phyloP scores from a whole-genome alignment of 345 rosid genomes.

The Kernera saxatilis region DNA sequence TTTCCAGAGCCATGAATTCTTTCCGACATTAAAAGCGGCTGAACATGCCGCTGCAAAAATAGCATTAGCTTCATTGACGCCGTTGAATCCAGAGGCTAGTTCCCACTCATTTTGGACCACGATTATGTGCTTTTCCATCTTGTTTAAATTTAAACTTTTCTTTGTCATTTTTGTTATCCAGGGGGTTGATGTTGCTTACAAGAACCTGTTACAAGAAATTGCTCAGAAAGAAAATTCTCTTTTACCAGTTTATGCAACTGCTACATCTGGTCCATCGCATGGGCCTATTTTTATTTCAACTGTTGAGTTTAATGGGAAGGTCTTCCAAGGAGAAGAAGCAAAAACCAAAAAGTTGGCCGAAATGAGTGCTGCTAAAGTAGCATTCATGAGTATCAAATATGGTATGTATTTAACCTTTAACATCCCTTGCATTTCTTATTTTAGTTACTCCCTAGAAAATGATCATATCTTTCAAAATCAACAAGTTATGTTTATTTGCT shows the following conservation, averaged over 20 bases:
- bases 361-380: conserved; percentile 63
- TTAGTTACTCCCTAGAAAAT: neutral
- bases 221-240: conserved; percentile 37
- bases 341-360: conserved; percentile 62
- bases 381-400: conserved; percentile 39
- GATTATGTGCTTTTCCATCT: neutral
- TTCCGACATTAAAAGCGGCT: conserved; percentile 49
- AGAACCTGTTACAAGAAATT: conserved; percentile 57
- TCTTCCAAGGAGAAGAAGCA: conserved; percentile 43
- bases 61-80: conserved; percentile 41
- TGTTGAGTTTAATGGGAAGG: conserved; percentile 39
- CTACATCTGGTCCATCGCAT: conserved; percentile 45
- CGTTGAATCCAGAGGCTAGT: conserved; percentile 33
- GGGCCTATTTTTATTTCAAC: conserved; percentile 39
- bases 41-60: conserved; percentile 62
- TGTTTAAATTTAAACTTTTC: neutral
- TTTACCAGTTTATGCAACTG: conserved; percentile 46
- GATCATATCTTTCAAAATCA: neutral
- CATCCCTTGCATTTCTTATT: neutral
- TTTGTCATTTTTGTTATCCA: conserved; percentile 4
- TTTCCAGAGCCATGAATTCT: conserved; percentile 36
- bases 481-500: neutral
- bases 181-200: conserved; percentile 46
- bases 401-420: neutral
- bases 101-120: neutral